Evolutionary conservation across 805 yeast species (phyloP).

Genomic region (Ogataea ramenticola): DNA sequence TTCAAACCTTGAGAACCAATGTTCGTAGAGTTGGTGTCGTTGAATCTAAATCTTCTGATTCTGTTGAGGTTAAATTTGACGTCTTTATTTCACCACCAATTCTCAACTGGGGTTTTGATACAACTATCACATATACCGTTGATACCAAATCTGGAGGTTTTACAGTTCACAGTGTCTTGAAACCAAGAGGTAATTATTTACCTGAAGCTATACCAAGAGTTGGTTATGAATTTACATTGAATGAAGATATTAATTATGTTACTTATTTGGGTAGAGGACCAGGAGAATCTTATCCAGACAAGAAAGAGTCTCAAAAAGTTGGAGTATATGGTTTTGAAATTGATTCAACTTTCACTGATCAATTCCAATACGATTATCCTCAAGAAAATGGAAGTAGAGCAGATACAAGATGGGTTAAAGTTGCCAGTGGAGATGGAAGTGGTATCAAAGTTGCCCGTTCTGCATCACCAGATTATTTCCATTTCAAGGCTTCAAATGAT

Average conservation of each 20-base stretch:
- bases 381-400: constrained; percentile 30
- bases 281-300: constrained; percentile 28
- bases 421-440: background rate
- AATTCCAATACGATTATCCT: constrained; percentile 25
- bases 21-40: constrained; percentile 3
- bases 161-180: background rate
- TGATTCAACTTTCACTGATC: constrained; percentile 7
- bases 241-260: constrained; percentile 12
- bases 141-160: background rate
- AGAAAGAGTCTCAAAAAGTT: constrained; percentile 18
- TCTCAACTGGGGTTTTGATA: constrained; percentile 20
- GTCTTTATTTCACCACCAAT: constrained; percentile 18
- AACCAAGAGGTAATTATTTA: constrained; percentile 2
- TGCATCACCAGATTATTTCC: constrained; percentile 2
- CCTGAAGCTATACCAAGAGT: constrained; percentile 26
- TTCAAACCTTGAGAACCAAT: constrained; percentile 14
- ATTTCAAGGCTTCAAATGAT: constrained; percentile 13
- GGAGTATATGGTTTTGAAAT: constrained; percentile 16
- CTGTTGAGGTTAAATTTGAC: constrained; percentile 7
- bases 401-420: constrained; percentile 23
- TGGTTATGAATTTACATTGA: constrained; percentile 25
- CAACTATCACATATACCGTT: constrained; percentile 2
- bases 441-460: background rate
- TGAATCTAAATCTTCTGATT: too few species aligned
- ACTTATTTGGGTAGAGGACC: constrained; percentile 30